These are phyloP conservation scores for Cydonia oblonga DNA, from an alignment of 331 rosid genomes.

Conservation along the genomic window DNA sequence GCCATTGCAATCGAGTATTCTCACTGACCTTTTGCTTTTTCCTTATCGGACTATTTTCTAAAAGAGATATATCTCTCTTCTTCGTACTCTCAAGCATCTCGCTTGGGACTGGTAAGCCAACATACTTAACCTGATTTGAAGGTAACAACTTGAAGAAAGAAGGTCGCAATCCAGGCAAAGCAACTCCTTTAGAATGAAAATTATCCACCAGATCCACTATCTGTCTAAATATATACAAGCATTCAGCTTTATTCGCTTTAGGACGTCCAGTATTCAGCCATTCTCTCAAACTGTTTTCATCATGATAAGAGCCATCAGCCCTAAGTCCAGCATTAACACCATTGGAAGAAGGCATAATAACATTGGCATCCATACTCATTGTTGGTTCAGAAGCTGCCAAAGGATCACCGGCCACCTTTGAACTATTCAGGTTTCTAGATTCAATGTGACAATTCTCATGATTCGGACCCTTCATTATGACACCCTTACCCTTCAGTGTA, in stretches of 20 bases:
- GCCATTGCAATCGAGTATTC: slow-evolving; percentile 25
- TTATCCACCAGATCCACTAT: slow-evolving; percentile 55
- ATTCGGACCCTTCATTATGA: slow-evolving; percentile 36
- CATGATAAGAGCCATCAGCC: slow-evolving; percentile 25
- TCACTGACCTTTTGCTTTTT: slow-evolving; percentile 45
- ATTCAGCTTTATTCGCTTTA: slow-evolving; percentile 39
- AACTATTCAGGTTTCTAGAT: slow-evolving; percentile 26
- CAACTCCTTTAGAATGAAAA: slow-evolving; percentile 45
- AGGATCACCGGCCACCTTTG: slow-evolving; percentile 29
- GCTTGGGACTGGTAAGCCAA: slow-evolving; percentile 31
- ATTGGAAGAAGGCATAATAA: slow-evolving; percentile 22
- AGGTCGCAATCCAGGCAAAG: slow-evolving; percentile 48
- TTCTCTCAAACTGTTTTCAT: slow-evolving; percentile 54
- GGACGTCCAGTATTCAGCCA: slow-evolving; percentile 45
- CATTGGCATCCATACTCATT: slow-evolving; percentile 15
- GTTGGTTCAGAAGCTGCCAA: slow-evolving; percentile 22
- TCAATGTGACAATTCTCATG: slow-evolving; percentile 19
- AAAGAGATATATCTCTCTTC: slow-evolving; percentile 30
- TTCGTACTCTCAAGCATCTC: slow-evolving; percentile 18
- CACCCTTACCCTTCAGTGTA: slow-evolving; percentile 67
- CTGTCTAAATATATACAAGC: slow-evolving; percentile 47
- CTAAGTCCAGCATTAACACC: slow-evolving; percentile 3
- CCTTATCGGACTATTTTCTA: slow-evolving; percentile 20
- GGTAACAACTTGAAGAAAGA: slow-evolving; percentile 48
- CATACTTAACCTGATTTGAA: slow-evolving; percentile 47